Base-by-base conservation (phyloP, 192 early-diverging fungal species). In the Mortierella claussenii region DNA sequence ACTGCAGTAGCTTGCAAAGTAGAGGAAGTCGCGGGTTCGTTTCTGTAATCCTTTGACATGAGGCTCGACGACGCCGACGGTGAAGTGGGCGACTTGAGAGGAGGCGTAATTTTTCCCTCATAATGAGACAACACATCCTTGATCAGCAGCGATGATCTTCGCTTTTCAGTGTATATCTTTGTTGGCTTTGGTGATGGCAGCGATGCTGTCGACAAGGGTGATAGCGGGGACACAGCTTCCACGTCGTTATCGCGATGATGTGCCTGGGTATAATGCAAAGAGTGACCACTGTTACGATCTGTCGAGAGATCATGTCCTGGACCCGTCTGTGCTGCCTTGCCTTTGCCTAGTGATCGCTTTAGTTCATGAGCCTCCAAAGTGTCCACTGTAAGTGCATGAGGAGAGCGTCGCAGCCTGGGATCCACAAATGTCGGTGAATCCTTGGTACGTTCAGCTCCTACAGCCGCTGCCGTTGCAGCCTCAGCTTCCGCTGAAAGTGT, bases 121-220 rank as follows among this genome's bases (percentile, higher is more conserved):
- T 67, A 76, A n/a, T 61, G 50, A 9, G 64, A 60, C 4, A 76
- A 51, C 11, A 76, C 64, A 24, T 76, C 73, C 31, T 67, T 76
- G 59, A 76, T 50, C 37, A 67, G 44, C 23, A 76, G 36, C 0
- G 73, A 76, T 4, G 73, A 55, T 27, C 73, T 40, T 13, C 73
- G 57, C 21, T 32, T 60, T 23, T 61, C 64, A n/a, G 23, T 12
- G 28, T 42, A 37, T 1, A 18, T 56, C 44, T 55, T 60, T 4
- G 24, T 44, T 4, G 36, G 15, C 54, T 56, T 55, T 36, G 69
- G 60, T 7, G 55, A 64, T 0, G 73, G 43, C 2, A 59, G 33
- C 1, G 64, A 43, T 3, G 50, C 10, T 4, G 64, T 34, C n/a
- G 73, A 76, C 2, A 30, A 23, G 11, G 71, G 62, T 11, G 64